Conservation (phyloP, 2,329 filamentous ascomycete genomes). For the Xylaria digitata region DNA sequence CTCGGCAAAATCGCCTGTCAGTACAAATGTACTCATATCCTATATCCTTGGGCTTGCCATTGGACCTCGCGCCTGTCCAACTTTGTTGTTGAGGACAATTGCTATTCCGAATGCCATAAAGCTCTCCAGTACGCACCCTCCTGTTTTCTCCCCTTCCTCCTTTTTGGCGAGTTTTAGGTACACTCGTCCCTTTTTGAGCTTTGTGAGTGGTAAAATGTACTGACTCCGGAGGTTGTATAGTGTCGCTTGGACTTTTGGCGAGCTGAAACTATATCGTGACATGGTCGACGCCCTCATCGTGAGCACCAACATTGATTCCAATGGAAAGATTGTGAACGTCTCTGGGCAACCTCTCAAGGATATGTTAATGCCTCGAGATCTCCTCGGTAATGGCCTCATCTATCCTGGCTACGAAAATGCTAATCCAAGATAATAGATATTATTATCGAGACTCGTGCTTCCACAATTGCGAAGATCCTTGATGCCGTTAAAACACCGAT, state of each 20-base stretch:
- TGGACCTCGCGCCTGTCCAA: slow-evolving; percentile 38
- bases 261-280: slow-evolving; percentile 40
- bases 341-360: slow-evolving; percentile 38
- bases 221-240: slow-evolving; percentile 19
- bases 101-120: slow-evolving; percentile 40
- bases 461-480: slow-evolving; percentile 39
- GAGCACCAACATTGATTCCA: slow-evolving; percentile 36
- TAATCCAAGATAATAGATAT: slow-evolving; percentile 32
- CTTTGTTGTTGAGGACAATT: slow-evolving; percentile 20
- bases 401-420: not conserved
- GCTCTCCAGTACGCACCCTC: slow-evolving; percentile 28
- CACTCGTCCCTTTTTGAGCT: not conserved
- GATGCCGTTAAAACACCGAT: slow-evolving; percentile 33
- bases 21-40: slow-evolving; percentile 43
- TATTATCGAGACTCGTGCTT: slow-evolving; percentile 33
- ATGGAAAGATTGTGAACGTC: slow-evolving; percentile 42
- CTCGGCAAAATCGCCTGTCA: slow-evolving; percentile 35
- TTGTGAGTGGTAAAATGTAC: not conserved
- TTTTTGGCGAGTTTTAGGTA: not conserved
- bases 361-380: slow-evolving; percentile 40
- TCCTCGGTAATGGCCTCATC: slow-evolving; percentile 39
- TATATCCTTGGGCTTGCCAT: slow-evolving; percentile 43
- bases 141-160: not conserved
- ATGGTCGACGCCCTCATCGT: slow-evolving; percentile 43
- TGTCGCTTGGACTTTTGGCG: slow-evolving; percentile 45